Conservation (phyloP, 192 early-diverging fungal species). For the Ramicandelaber brevisporus region DNA sequence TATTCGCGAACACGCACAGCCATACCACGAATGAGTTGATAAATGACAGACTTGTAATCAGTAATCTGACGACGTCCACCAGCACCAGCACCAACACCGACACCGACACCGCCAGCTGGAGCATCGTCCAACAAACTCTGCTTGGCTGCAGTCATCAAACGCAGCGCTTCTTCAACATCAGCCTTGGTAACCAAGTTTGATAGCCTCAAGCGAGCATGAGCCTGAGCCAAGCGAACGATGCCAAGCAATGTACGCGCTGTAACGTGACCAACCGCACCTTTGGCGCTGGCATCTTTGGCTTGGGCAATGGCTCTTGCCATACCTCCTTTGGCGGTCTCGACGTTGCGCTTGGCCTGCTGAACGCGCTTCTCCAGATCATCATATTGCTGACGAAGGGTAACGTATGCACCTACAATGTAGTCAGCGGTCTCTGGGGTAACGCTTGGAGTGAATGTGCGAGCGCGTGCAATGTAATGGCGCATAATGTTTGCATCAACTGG, state of each 20-base stretch:
- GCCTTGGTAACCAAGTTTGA: conserved; percentile 29
- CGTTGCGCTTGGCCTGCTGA: conserved; percentile 10
- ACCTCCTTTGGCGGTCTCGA: conserved; percentile 3
- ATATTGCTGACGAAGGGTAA: conserved; percentile 42
- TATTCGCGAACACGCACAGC: too few species aligned
- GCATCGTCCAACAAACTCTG: conserved; percentile 43
- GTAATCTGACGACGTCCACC: too few species aligned
- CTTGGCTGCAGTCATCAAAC: conserved; percentile 78
- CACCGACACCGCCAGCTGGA: conserved; percentile 5
- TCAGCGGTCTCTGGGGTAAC: conserved; percentile 52
- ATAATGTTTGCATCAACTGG: conserved; percentile 51
- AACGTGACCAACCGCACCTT: conserved; percentile 11
- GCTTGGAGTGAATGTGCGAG: conserved; percentile 39
- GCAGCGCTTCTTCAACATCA: conserved; percentile 73
- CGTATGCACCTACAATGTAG: conserved; percentile 72
- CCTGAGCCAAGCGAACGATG: conserved; percentile 60
- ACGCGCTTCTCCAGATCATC: conserved; percentile 17
- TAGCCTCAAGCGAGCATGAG: conserved; percentile 54
- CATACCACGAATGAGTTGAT: too few species aligned
- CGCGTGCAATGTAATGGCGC: conserved; percentile 70
- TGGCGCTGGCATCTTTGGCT: conserved; percentile 4
- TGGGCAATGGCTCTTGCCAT: conserved; percentile 1
- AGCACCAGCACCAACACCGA: too few species aligned
- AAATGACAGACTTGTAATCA: too few species aligned
- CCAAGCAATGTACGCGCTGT: conserved; percentile 58